Evolutionary conservation across 2,329 filamentous ascomycete genomes (phyloP), one percentile per base, ranked within the genome.

Genomic region (Teratosphaeria viscida): DNA sequence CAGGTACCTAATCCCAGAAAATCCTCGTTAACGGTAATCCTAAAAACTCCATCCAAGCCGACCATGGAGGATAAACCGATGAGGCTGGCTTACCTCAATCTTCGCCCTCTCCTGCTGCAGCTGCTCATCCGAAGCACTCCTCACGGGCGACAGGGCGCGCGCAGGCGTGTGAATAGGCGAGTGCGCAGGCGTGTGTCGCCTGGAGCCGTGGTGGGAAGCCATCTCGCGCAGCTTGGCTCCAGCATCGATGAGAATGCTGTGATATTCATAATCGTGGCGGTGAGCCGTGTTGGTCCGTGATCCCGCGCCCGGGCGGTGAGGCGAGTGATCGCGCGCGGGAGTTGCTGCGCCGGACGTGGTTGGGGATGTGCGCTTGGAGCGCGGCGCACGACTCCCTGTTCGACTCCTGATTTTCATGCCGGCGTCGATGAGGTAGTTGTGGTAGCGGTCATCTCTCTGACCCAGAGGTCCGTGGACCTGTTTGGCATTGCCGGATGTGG

Each of bases 41-140:
- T 49, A 49, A n/a, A 19, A 49, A 23, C 8, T 10, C 43, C 43
- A 49, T 3, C 8, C 8, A 49, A n/a, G 3, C n/a, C 78, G 2
- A 67, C 63, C 56, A 61, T 55, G 56, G 57, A 49, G 7, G 16
- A 49, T 16, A 5, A 19, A 49, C 16, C 43, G 19, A 23, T 49
- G 43, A 26, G 16, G 43, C 43, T 49, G 19, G 43, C 43, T 49
- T 49, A 49, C 43, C 43, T 49, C 43, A 3, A 49, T 5, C 43
- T 23, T 49, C 1, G n/a, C 8, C 16, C 19, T n/a, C 43, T 49
- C 43, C 19, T 49, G 43, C 11, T 39, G 37, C 37, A 12, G 10
- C 37, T 39, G 37, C 43, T 10, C 43, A 49, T 19, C 43, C 4
- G 8, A 10, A 8, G 10, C 19, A 19, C 43, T n/a, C n/a, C 43